Percentiles rank a stretch among this genome's conserved stretches.
These are phyloP conservation scores for Sordaria brevicollis DNA, from an alignment of 495 filamentous ascomycete genomes.

Conservation along the genomic window DNA sequence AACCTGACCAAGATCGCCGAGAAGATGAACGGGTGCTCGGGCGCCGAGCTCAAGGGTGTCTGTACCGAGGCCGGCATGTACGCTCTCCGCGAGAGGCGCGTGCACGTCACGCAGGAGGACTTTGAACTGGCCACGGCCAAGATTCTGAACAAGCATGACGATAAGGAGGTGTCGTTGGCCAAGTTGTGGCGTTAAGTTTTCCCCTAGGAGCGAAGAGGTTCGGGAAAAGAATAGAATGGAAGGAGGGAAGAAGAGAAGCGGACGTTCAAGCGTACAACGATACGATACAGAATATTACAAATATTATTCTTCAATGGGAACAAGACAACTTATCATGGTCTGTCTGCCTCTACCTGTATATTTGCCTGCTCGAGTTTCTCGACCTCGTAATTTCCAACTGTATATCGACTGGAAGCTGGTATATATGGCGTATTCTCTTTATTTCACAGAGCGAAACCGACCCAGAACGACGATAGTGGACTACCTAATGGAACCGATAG, in stretches of 20 bases:
- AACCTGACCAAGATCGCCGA: slow-evolving; percentile 97
- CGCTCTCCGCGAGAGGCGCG: slow-evolving; percentile 83
- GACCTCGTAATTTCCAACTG: no score
- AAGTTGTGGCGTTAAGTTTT: slow-evolving; percentile 25
- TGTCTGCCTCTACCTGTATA: neutral
- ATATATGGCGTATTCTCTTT: no score
- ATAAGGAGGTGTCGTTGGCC: slow-evolving; percentile 64
- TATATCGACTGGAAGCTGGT: no score
- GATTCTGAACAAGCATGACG: slow-evolving; percentile 99
- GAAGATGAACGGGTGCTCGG: slow-evolving; percentile 99
- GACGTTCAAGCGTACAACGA: neutral
- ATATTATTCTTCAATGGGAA: neutral
- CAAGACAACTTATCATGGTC: no score
- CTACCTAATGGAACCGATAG: no score
- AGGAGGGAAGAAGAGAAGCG: neutral
- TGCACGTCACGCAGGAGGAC: slow-evolving; percentile 98
- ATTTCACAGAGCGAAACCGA: no score
- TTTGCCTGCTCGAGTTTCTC: no score
- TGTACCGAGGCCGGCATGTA: slow-evolving; percentile 98
- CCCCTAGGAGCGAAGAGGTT: neutral
- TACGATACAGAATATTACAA: neutral
- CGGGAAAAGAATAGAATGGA: no score
- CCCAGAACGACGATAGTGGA: no score
- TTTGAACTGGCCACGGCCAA: slow-evolving; percentile 98
- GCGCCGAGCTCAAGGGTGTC: slow-evolving; percentile 93